Evolutionary conservation across 805 yeast species (phyloP), one percentile per base, ranked within the genome.

Genomic region (Saccharomycopsis oosterbeekiorum): DNA sequence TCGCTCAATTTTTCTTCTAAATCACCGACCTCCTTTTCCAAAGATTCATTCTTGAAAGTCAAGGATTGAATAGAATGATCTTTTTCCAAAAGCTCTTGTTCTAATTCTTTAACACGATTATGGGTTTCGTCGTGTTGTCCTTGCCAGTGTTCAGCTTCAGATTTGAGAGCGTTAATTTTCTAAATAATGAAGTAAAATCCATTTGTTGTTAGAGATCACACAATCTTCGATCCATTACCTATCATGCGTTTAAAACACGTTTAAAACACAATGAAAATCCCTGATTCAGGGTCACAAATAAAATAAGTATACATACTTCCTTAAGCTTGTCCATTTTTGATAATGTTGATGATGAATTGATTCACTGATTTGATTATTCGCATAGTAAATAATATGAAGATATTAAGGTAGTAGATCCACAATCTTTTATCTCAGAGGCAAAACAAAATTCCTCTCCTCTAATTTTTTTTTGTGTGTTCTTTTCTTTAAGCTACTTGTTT

Each of bases 111-210:
- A 78, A 88, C 84, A 74, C 85, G 85, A 66, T 80, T 84, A 64
- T 84, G 76, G 70, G 88, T 82, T 70, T 89, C 97, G 71, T 94
- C 99, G 64, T 94, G 86, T 80, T 91, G 89, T 75, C 90, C 97
- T 80, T 93, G 97, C 90, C 99, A 96, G 70, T 86, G 80, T 79
- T 94, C 99, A 68, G 97, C 93, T 74, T 94, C 98, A 70, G 89
- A 80, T 78, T 93, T 92, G 75, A 94, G 84, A 76, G 85, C 85
- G 81, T 79, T 86, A 78, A 91, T 80, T 83, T 90, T 91, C 96
- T 89, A 66, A 75, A 65, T 75, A 78, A 41, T 37, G 9, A 47
- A 10, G 17, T 11, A 10, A 24, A 24, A 24, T 3, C 8, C 26
- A 26, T 47, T 43, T 19, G 53, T 47, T 17, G 15, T 37, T 37